A percentile compares a stretch with the other conserved stretches of the same genome.
Conservation (phyloP, 345 rosid genomes). For the Eucalyptus sp. region DNA sequence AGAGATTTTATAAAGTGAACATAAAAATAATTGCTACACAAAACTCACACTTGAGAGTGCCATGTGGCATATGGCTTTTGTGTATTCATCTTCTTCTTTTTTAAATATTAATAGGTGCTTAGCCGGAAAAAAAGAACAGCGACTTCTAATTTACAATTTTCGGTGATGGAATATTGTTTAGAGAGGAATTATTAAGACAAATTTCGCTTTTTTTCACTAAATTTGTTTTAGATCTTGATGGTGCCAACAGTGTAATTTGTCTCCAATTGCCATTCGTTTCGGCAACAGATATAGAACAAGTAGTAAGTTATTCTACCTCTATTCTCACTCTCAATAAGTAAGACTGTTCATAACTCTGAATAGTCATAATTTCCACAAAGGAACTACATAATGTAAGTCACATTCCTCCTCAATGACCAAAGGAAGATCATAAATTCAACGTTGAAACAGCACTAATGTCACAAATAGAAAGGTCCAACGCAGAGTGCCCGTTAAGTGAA, state of each 20-base stretch:
- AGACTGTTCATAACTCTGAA: fast-evolving
- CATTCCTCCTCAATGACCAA: neutral
- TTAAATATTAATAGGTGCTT: fast-evolving
- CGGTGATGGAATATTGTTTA: fast-evolving
- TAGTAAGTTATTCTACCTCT: fast-evolving
- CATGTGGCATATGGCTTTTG: neutral
- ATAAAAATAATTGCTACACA: neutral
- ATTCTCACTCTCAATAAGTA: neutral
- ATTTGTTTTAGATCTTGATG: fast-evolving
- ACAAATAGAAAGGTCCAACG: neutral
- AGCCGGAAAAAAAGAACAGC: neutral
- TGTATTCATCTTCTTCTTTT: neutral
- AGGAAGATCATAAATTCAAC: neutral
- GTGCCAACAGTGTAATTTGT: neutral
- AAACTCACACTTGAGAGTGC: neutral
- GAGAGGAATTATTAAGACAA: neutral
- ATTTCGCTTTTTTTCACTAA: neutral
- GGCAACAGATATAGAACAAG: fast-evolving
- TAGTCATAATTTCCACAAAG: fast-evolving
- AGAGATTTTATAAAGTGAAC: neutral
- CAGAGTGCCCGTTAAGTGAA: neutral
- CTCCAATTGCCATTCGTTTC: fast-evolving
- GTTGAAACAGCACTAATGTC: neutral
- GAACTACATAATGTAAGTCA: fast-evolving
- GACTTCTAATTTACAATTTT: fast-evolving